These are phyloP conservation scores for Trichoderma gamsii DNA, from an alignment of 495 filamentous ascomycete species.

Conservation along the genomic window DNA sequence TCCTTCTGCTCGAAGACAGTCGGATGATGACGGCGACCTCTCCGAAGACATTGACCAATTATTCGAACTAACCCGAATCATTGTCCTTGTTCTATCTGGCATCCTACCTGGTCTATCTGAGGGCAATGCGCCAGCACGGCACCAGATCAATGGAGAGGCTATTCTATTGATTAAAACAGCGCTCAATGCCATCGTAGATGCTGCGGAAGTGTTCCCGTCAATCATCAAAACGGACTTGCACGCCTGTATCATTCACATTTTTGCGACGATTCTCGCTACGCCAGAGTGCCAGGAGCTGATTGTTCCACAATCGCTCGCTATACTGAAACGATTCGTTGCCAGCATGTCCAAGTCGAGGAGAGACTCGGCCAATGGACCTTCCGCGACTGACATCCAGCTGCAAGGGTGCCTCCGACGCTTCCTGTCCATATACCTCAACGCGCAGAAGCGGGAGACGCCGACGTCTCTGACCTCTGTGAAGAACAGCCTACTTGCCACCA, in stretches of 20 bases:
- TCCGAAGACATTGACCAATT: slow-evolving; percentile 97
- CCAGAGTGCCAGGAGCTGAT: slow-evolving; percentile 79
- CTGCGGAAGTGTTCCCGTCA: slow-evolving; percentile 87
- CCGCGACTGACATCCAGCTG: slow-evolving; percentile 44
- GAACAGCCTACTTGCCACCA: slow-evolving; percentile 80
- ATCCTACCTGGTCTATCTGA: slow-evolving; percentile 83
- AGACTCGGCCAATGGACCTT: slow-evolving; percentile 27
- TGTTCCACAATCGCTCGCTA: slow-evolving; percentile 84
- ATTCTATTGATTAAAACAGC: slow-evolving; percentile 71
- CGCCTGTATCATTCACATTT: slow-evolving; percentile 94
- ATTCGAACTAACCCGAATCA: slow-evolving; percentile 92
- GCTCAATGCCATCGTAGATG: slow-evolving; percentile 83
- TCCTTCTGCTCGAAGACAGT: slow-evolving; percentile 70
- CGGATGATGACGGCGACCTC: slow-evolving; percentile 65
- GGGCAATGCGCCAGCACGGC: slow-evolving; percentile 60
- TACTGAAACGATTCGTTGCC: slow-evolving; percentile 82
- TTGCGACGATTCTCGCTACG: slow-evolving; percentile 84
- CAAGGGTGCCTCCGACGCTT: slow-evolving; percentile 73
- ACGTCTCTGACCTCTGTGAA: slow-evolving; percentile 81
- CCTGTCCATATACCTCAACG: slow-evolving; percentile 70
- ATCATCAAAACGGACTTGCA: slow-evolving; percentile 96
- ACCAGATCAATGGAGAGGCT: slow-evolving; percentile 74
- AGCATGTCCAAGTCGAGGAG: slow-evolving; percentile 52
- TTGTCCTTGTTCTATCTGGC: slow-evolving; percentile 84
- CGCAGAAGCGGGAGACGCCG: slow-evolving; percentile 78